A percentile compares a stretch with the other conserved stretches of the same genome.
Evolutionary conservation across 257 asterid genomes (phyloP).

Genomic region (Solanum acaule): DNA sequence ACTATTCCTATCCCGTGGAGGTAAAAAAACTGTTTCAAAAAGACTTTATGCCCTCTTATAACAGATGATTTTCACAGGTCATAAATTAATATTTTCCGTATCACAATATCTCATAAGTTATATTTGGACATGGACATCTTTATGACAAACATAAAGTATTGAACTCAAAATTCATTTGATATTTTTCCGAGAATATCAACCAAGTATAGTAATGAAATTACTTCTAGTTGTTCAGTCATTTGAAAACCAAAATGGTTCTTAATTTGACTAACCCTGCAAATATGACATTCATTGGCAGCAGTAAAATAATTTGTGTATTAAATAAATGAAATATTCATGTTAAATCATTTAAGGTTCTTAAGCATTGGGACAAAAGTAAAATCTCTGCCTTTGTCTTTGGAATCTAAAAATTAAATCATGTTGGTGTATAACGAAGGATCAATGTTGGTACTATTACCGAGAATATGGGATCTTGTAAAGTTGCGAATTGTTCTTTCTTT

Average conservation of each 20-base stretch:
- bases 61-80: too few relatives aligned
- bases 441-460: not conserved
- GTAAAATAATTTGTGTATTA: too few relatives aligned
- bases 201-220: too few relatives aligned
- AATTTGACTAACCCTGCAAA: too few relatives aligned
- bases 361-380: not conserved
- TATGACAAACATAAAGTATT: too few relatives aligned
- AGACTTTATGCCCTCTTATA: not conserved
- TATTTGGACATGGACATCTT: not conserved
- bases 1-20: not conserved
- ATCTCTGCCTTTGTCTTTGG: not conserved
- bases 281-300: too few relatives aligned
- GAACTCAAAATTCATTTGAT: not conserved
- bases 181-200: too few relatives aligned
- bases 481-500: not conserved
- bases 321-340: not conserved
- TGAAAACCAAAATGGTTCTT: too few relatives aligned
- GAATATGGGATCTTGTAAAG: not conserved
- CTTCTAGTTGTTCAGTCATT: too few relatives aligned
- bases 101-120: too few relatives aligned
- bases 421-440: not conserved
- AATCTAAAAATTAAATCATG: not conserved
- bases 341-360: not conserved
- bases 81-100: too few relatives aligned
- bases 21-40: not conserved